These are phyloP conservation scores for Sphaerobolus stellatus DNA, from an alignment of 1,284 basidiomycete species.

Conservation along the genomic window DNA sequence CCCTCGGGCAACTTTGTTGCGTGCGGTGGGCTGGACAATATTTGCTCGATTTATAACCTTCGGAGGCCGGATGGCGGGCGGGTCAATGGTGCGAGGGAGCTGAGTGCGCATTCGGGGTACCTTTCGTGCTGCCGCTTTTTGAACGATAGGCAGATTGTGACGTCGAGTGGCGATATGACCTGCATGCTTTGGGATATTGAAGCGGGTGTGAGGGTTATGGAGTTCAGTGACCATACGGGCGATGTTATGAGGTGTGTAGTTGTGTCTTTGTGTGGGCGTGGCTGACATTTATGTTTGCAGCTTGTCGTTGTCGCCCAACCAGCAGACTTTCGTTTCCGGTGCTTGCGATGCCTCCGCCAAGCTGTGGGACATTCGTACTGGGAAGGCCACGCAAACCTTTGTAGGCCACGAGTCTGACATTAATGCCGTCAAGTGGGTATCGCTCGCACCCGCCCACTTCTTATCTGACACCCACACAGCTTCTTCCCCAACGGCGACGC, in stretches of 20 bases:
- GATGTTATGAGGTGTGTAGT: slow-evolving; percentile 93
- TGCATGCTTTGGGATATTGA: slow-evolving; percentile 99
- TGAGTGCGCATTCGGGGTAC: slow-evolving; percentile 97
- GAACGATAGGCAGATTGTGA: slow-evolving; percentile 97
- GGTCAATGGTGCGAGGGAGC: slow-evolving; percentile 81
- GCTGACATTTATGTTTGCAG: slow-evolving; percentile 43
- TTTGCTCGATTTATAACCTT: slow-evolving; percentile 96
- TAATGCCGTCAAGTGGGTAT: slow-evolving; percentile 91
- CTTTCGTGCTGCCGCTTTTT: slow-evolving; percentile 97
- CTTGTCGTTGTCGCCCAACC: slow-evolving; percentile 90
- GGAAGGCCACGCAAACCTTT: slow-evolving; percentile 97
- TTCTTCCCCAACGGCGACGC: slow-evolving; percentile 99
- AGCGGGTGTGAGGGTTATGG: slow-evolving; percentile 90
- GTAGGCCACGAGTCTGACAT: slow-evolving; percentile 99
- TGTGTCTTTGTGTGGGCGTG: slow-evolving; percentile 14
- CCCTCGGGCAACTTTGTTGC: slow-evolving; percentile 97
- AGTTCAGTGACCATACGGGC: slow-evolving; percentile 98
- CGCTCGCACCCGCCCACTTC: slow-evolving; percentile 13
- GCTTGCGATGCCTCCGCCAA: slow-evolving; percentile 98
- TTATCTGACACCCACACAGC: slow-evolving; percentile 42
- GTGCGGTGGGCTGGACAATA: slow-evolving; percentile 98
- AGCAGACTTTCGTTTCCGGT: slow-evolving; percentile 96
- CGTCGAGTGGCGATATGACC: slow-evolving; percentile 97
- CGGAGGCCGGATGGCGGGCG: slow-evolving; percentile 66
- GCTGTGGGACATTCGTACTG: slow-evolving; percentile 97